These are phyloP conservation scores for Anthostomella pinea DNA, from an alignment of 2,329 filamentous ascomycete species.

Conservation along the genomic window DNA sequence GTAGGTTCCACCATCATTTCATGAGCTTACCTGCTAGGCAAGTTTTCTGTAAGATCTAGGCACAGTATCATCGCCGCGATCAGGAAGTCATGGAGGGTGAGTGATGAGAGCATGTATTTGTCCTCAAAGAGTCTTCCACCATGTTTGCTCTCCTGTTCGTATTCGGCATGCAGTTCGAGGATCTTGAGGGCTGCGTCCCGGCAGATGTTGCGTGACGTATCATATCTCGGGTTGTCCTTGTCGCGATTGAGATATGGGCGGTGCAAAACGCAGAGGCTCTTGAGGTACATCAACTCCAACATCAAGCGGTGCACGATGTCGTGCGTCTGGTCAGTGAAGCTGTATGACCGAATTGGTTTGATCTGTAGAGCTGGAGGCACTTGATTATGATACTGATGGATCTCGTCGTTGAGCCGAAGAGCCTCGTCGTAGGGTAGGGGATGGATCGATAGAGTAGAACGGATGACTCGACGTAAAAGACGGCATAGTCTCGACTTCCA, in stretches of 20 bases:
- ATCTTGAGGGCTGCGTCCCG: slow-evolving; percentile 43
- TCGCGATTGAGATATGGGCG: slow-evolving; percentile 43
- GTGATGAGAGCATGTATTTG: slow-evolving; percentile 50
- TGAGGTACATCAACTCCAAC: slow-evolving; percentile 47
- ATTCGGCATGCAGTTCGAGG: slow-evolving; percentile 45
- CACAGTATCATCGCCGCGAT: slow-evolving; percentile 60
- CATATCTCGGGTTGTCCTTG: slow-evolving; percentile 37
- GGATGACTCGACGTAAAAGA: slow-evolving; percentile 42
- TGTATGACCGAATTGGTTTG: slow-evolving; percentile 40
- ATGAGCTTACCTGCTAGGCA: slow-evolving; percentile 35
- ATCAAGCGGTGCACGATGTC: slow-evolving; percentile 48
- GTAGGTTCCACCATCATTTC: too few relatives aligned
- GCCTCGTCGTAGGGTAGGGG: slow-evolving; percentile 37
- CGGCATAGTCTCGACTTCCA: slow-evolving; percentile 43
- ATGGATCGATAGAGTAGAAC: slow-evolving; percentile 37
- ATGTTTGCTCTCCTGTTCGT: slow-evolving; percentile 42
- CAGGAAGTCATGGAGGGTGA: slow-evolving; percentile 56
- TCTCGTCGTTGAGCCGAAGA: slow-evolving; percentile 38
- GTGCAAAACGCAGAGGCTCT: slow-evolving; percentile 49
- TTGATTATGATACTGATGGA: slow-evolving; percentile 36
- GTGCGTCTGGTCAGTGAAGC: slow-evolving; percentile 42
- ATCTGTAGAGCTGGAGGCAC: slow-evolving; percentile 41
- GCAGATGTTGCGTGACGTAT: slow-evolving; percentile 40
- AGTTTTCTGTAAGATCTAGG: slow-evolving; percentile 44
- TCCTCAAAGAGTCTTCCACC: slow-evolving; percentile 52